Evolutionary conservation across 352 stramenopile species (phyloP), one percentile per base, ranked within the genome.

Genomic region (Globisporangium carolinianum): DNA sequence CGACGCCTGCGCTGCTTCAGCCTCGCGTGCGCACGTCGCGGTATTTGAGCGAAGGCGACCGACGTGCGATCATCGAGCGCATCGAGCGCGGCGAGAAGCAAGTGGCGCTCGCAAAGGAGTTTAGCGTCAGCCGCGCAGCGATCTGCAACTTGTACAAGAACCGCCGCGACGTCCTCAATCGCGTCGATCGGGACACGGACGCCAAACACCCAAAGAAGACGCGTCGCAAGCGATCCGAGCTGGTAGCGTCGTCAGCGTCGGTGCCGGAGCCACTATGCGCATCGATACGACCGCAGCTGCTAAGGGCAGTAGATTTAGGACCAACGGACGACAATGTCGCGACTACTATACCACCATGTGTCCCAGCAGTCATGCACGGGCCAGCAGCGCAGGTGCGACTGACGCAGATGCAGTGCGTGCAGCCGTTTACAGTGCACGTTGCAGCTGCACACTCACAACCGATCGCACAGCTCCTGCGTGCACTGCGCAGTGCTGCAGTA

Each of bases 71-170:
- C 60, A 80, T 83, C 45, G 64, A 57, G 11, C 69, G 73, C 17
- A 76, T 83, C 46, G 63, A 76, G 50, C 49, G 42, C 5, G 73
- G 73, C 11, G 71, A 83, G 63, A 79, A 79, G 59, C 73, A 83
- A 42, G 71, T 76, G 24, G 53, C 65, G 15, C 65, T 83, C 45
- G 73, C 73, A 11, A 76, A 63, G 56, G 73, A 83, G 48, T 83
- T 78, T 50, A 54, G 57, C 36, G 73, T 80, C 1, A 83, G 71
- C 48, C 73, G 73, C 35, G 73, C 73, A 5, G 73, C 73, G 42
- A 78, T 83, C 39, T 83, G 73, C 53, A 79, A 83, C 38, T 60
- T 83, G 11, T 83, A 83, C 69, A 83, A 83, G 61, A 83, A 78
- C 52, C 69, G 72, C 14, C 66, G 64, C 39, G 66, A 75, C 32